Conservation (phyloP, 225 moss, liverwort and hornwort species). For the Sphagnum tenellum region DNA sequence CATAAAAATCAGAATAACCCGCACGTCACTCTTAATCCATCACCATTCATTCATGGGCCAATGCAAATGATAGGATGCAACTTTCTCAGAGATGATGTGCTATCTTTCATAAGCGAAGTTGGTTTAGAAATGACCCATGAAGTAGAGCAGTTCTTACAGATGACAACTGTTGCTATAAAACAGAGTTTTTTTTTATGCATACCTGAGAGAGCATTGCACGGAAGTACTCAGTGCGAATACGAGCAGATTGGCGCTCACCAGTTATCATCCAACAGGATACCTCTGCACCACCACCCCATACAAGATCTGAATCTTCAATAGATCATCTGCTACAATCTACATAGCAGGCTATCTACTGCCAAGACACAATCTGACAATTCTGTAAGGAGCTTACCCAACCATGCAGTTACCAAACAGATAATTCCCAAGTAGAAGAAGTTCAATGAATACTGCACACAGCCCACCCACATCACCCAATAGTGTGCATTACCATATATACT, state of each 20-base stretch:
- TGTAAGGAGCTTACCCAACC: conserved; percentile 28
- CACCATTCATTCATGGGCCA: background rate
- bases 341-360: too few species aligned
- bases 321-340: too few species aligned
- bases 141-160: too few species aligned
- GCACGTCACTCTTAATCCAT: conserved; percentile 10
- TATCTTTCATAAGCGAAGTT: too few species aligned
- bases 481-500: too few species aligned
- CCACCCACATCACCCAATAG: too few species aligned
- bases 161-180: too few species aligned
- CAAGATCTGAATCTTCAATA: too few species aligned
- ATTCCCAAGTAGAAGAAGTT: conserved; percentile 57
- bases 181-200: background rate
- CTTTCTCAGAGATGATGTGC: too few species aligned
- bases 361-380: too few species aligned
- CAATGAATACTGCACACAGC: conserved; percentile 50
- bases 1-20: conserved; percentile 10
- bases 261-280: conserved; percentile 61
- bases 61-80: too few species aligned
- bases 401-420: conserved; percentile 50
- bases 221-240: conserved; percentile 46
- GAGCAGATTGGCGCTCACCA: conserved; percentile 55
- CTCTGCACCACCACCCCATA: conserved; percentile 16
- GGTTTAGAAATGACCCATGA: too few species aligned
- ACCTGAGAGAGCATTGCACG: conserved; percentile 42